These are phyloP conservation scores for Wallacemonas collosoma DNA, from an alignment of 208 protist genomes.

Conservation along the genomic window DNA sequence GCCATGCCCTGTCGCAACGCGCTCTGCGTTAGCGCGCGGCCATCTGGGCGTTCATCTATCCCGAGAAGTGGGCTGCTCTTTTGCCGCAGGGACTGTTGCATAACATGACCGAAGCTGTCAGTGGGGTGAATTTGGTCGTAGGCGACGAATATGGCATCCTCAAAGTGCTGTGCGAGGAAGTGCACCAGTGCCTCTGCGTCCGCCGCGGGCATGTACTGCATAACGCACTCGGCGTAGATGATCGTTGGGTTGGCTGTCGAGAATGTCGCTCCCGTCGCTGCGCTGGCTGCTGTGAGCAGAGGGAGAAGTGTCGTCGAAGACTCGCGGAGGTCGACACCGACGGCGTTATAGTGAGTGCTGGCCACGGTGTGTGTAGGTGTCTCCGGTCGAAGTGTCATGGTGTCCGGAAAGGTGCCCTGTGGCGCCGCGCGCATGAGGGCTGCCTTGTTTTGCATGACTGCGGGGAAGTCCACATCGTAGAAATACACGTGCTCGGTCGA, in stretches of 20 bases:
- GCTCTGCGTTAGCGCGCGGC: constrained; percentile 47
- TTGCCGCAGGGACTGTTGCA: constrained; percentile 62
- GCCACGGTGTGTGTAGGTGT: constrained; percentile 18
- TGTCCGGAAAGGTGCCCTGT: constrained; percentile 42
- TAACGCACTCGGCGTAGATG: constrained; percentile 92
- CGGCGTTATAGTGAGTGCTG: constrained; percentile 50
- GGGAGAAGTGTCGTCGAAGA: constrained; percentile 31
- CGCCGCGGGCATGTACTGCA: constrained; percentile 88
- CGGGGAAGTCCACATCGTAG: constrained; percentile 84
- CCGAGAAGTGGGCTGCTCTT: constrained; percentile 80
- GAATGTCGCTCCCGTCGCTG: constrained; percentile 30
- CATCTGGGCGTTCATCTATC: constrained; percentile 47
- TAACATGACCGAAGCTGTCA: constrained; percentile 87
- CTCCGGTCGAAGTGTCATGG: constrained; percentile 19
- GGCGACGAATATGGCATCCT: constrained; percentile 59
- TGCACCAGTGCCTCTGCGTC: constrained; percentile 55
- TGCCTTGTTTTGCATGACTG: constrained; percentile 75
- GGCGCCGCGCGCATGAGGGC: constrained; percentile 68
- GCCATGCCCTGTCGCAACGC: constrained; percentile 60
- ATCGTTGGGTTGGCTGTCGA: constrained; percentile 52
- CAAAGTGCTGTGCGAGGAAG: constrained; percentile 51
- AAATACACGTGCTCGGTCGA: constrained; percentile 44
- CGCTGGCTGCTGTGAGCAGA: constrained; percentile 17
- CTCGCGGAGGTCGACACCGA: constrained; percentile 81
- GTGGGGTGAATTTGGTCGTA: constrained; percentile 83